Evolutionary conservation across 768 basidiomycete species (phyloP), one percentile per base, ranked within the genome.

Genomic region (Pleurotus giganteus): DNA sequence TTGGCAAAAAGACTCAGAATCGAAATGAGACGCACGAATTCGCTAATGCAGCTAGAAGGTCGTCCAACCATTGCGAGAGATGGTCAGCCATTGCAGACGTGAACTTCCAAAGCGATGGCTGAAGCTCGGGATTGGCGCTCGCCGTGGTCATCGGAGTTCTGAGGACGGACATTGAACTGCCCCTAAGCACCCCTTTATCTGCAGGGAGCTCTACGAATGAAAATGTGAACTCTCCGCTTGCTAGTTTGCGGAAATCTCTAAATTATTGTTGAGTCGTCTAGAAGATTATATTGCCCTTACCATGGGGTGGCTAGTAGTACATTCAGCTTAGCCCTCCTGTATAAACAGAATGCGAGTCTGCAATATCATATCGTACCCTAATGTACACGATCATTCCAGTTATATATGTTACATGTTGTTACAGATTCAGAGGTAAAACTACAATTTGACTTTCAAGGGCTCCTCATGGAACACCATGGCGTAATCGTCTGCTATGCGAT

Each of bases 301-400:
- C 91, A 6, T 97, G 94, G 94, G 92, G 91, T 58, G 94, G 94
- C 8, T 75, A 91, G 56, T n/a, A 94, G 94, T 7, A 75, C 87
- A 66, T 72, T 97, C 39, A 94, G 94, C 87, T 91, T 58, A 62
- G 84, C 68, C 15, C 42, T 17, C 39, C 54, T 19, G n/a, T 29
- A 34, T 39, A 19, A 39, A 6, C 2, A 43, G 9, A 27, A 12
- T 34, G 32, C 45, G 53, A 8, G 6, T n/a, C 17, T 59, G 54
- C 44, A 58, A 15, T 45, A 55, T 60, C 84, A 85, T 63, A 82
- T 87, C 39, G 74, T 85, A 19, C 83, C 83, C 4, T 79, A 76
- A 15, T 51, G 69, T 31, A 41, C 64, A 45, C 62, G 49, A 54
- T 60, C 45, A 55, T 41, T 9, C 24, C 46, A 8, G 28, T 31